A percentile compares a stretch with the other conserved stretches of the same genome.
phyloP scores from a whole-genome alignment of 2,329 filamentous ascomycete genomes.

The Colletotrichum graminicola region DNA sequence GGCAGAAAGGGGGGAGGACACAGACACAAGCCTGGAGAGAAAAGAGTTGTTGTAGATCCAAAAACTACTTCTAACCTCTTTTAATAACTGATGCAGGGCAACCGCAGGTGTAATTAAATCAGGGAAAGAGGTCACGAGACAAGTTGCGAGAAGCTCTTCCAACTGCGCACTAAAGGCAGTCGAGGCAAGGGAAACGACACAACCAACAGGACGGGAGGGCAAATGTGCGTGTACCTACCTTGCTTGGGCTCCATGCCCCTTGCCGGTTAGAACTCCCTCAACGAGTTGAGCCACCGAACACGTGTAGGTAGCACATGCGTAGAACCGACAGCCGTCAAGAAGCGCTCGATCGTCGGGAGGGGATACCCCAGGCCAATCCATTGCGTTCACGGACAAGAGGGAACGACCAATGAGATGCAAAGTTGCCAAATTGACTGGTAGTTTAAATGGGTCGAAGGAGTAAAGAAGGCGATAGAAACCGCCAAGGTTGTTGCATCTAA shows the following conservation, averaged over 20 bases:
- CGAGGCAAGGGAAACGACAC: slow-evolving; percentile 17
- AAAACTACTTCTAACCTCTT: slow-evolving; percentile 20
- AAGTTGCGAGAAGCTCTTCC: slow-evolving; percentile 36
- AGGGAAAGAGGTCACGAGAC: slow-evolving; percentile 41
- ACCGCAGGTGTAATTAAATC: slow-evolving; percentile 18
- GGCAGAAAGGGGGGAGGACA: background rate
- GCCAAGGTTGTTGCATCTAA: slow-evolving; percentile 22
- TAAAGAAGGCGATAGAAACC: slow-evolving; percentile 38
- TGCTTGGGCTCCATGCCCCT: slow-evolving; percentile 36
- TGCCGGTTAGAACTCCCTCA: slow-evolving; percentile 36
- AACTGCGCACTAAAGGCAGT: slow-evolving; percentile 21
- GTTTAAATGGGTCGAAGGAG: slow-evolving; percentile 28
- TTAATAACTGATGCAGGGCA: slow-evolving; percentile 28
- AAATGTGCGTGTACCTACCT: slow-evolving; percentile 19
- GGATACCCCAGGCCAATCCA: slow-evolving; percentile 29
- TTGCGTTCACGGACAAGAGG: slow-evolving; percentile 21
- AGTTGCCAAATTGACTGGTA: slow-evolving; percentile 26
- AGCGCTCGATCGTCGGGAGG: slow-evolving; percentile 28
- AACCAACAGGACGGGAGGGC: slow-evolving; percentile 15
- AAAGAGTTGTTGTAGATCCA: slow-evolving; percentile 1
- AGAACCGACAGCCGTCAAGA: slow-evolving; percentile 37
- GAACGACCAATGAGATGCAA: slow-evolving; percentile 25
- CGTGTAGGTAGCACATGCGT: slow-evolving; percentile 37
- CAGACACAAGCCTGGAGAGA: background rate
- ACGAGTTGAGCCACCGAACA: slow-evolving; percentile 31